Base-by-base conservation (phyloP, 129 eudicot species). In the Lonicera japonica region DNA sequence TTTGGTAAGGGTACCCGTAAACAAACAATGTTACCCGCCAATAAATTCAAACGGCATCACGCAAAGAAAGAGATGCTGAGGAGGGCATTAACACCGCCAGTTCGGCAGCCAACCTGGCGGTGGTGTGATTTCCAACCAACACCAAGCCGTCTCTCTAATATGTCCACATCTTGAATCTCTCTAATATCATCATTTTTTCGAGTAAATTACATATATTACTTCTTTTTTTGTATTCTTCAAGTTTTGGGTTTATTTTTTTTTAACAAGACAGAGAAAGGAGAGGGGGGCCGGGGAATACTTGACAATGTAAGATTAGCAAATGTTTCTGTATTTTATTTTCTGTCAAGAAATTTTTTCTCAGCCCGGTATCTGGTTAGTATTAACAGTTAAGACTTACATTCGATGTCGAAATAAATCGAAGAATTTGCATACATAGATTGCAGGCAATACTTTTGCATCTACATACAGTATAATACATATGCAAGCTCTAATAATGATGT, bases 121-220 rank as follows among this genome's bases (percentile, higher is more conserved):
- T 88, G 89, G 89, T 54, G 66, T 63, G 62, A 84, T 88, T n/a
- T 88, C 64, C 61, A 47, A 65, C 94, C 96, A 23, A 84, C 77
- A 1, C 94, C 89, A 1, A 88, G 94, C 63, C 81, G 89, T 20
- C 88, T 88, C 39, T 82, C 86, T 39, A 73, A 61, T 51, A 84
- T 79, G 96, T 82, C 96, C 48, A 65, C 58, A 70, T 80, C 71
- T 61, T 20, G 19, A 62, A 62, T 45, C 22, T 36, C 18, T n/a
- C n/a, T n/a, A n/a, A n/a, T n/a, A n/a, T n/a, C n/a, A n/a, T n/a
- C n/a, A n/a, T n/a, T n/a, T 21, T 8, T 12, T 10, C 23, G 29
- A 29, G 36, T 29, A 6, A 29, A 29, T 29, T 29, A 29, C 36
- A 6, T 29, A 6, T 29, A 1, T 29, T 29, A 29, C 36, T 29